Evolutionary conservation across 2,329 filamentous ascomycete species (phyloP).

Genomic region (Claviceps capensis): DNA sequence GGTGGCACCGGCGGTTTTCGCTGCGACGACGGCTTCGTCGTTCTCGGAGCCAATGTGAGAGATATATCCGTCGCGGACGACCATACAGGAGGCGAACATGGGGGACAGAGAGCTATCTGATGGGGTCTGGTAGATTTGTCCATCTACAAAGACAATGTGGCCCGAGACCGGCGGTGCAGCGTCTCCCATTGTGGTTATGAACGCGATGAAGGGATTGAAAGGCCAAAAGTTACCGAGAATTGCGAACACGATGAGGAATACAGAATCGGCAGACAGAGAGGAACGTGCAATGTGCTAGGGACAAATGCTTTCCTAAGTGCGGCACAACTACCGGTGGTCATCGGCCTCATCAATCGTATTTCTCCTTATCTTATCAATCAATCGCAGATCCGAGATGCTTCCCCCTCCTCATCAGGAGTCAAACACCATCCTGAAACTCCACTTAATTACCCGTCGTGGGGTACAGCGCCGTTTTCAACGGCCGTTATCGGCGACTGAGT

Average conservation of each 20-base stretch:
- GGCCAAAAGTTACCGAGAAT: too few species aligned
- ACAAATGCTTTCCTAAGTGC: too few species aligned
- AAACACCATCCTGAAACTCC: too few species aligned
- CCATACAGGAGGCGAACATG: slow-evolving; percentile 14
- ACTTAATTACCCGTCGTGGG: too few species aligned
- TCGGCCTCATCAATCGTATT: neutral
- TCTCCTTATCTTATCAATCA: too few species aligned
- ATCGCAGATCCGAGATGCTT: too few species aligned
- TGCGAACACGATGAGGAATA: too few species aligned
- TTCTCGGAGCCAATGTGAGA: slow-evolving; percentile 19
- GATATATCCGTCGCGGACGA: slow-evolving; percentile 21
- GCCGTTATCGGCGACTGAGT: neutral
- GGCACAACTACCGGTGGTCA: neutral
- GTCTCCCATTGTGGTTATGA: slow-evolving; percentile 6
- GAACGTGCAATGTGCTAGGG: too few species aligned
- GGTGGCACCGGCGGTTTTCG: slow-evolving; percentile 12
- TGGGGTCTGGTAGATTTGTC: slow-evolving; percentile 10
- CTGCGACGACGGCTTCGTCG: slow-evolving; percentile 12
- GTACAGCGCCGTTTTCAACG: neutral
- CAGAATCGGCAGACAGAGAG: too few species aligned
- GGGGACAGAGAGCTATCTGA: neutral
- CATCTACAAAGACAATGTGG: slow-evolving; percentile 10
- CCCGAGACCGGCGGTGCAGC: neutral
- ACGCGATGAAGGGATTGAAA: too few species aligned
- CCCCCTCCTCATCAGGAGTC: too few species aligned